Evolutionary conservation across 805 yeast genomes (phyloP).

Genomic region (Komagataella kurtzmanii): DNA sequence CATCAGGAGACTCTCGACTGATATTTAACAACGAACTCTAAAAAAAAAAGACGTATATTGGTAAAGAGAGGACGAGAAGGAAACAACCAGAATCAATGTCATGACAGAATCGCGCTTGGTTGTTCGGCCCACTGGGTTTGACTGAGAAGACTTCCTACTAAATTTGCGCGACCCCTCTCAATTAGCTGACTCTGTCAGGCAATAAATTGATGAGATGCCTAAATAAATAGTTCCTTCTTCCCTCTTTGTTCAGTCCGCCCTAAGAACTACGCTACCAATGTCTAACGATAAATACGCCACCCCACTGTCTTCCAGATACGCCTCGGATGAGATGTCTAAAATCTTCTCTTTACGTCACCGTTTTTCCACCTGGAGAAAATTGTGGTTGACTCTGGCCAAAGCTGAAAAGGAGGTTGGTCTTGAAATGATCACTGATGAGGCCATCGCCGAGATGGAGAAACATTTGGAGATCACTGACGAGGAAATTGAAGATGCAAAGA

Average conservation of each 20-base stretch:
- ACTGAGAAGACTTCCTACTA: not conserved
- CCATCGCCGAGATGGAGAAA: slow-evolving; percentile 70
- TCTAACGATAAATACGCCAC: slow-evolving; percentile 71
- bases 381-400: slow-evolving; percentile 89
- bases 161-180: not conserved
- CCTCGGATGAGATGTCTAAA: slow-evolving; percentile 92
- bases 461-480: slow-evolving; percentile 82
- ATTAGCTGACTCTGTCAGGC: not conserved
- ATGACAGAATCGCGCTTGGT: not conserved
- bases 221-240: not conserved
- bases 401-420: slow-evolving; percentile 93
- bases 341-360: slow-evolving; percentile 88
- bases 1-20: slow-evolving; percentile 21
- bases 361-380: slow-evolving; percentile 95
- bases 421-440: slow-evolving; percentile 76
- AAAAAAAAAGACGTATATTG: not conserved
- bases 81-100: not conserved
- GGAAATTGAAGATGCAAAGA: slow-evolving; percentile 78
- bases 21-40: not conserved
- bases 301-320: slow-evolving; percentile 93
- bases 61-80: not conserved
- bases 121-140: not conserved
- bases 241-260: not conserved
- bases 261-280: slow-evolving; percentile 9
- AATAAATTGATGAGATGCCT: not conserved